Percentiles rank a stretch among this genome's conserved stretches.
phyloP scores from a whole-genome alignment of 208 protist genomes.

The Acanthamoeba comandoni region DNA sequence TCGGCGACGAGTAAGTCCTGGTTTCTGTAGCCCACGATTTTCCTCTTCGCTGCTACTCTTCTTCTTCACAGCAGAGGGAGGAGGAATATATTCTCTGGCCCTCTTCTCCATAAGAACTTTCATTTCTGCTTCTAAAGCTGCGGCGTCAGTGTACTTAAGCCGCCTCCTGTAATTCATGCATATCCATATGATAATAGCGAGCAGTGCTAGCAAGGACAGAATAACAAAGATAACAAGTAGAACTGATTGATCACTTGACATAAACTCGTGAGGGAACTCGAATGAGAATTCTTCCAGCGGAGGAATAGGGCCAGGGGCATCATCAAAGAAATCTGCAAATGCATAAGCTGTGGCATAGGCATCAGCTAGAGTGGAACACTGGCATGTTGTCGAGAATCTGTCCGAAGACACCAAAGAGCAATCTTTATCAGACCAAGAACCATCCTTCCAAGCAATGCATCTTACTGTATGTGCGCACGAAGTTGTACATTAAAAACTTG shows the following conservation, averaged over 20 bases:
- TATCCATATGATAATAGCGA: not conserved
- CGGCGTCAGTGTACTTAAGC: too few relatives aligned
- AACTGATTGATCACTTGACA: slow-evolving; percentile 38
- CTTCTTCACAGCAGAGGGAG: too few relatives aligned
- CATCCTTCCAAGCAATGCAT: slow-evolving; percentile 24
- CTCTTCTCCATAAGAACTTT: too few relatives aligned
- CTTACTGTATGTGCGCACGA: slow-evolving; percentile 17
- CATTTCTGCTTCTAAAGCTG: too few relatives aligned
- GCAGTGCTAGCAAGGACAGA: not conserved
- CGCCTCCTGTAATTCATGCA: slow-evolving; percentile 2
- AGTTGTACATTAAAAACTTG: not conserved
- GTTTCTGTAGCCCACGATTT: too few relatives aligned
- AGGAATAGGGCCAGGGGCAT: not conserved
- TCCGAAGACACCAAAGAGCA: not conserved
- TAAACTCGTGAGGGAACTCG: not conserved
- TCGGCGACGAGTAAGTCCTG: too few relatives aligned
- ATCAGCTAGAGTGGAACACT: not conserved
- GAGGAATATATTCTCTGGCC: too few relatives aligned
- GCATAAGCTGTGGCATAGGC: slow-evolving; percentile 53
- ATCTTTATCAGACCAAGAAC: not conserved
- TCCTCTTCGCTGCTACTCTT: too few relatives aligned
- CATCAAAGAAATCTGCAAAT: not conserved
- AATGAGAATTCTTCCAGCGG: not conserved
- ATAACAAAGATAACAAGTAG: slow-evolving; percentile 34
- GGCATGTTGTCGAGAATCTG: slow-evolving; percentile 46